Base-by-base conservation (phyloP, 306 rosid genomes). In the Vigna unguiculata region DNA sequence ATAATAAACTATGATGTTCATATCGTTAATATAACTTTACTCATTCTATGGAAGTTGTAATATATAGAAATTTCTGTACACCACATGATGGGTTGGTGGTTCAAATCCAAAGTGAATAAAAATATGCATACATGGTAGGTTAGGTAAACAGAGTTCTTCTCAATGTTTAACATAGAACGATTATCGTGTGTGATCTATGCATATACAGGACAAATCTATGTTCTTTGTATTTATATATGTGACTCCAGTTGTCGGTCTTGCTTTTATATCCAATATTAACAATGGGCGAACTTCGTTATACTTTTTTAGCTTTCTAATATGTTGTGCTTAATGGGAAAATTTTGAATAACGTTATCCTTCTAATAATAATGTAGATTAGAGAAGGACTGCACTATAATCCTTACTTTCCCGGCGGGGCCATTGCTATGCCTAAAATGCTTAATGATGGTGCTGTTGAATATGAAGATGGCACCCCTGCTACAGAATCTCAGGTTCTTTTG, bases 371-470 rank as follows among this genome's bases (percentile, higher is more conserved):
- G 80, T 82, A 92, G 98, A 95, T 95, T 52, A 90, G 98, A 71
- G 98, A 95, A 0, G 98, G 98, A 34, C 80, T 95, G 69, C 93
- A 95, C 81, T 95, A 95, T 79, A 92, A 95, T 65, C 99, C 99
- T 52, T 95, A 95, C 78, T 95, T 95, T 77, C 97, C 97, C 69
- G 97, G 99, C 0, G 99, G 97, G 19, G 99, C 98, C 48, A 95
- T 95, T 83, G 98, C 99, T n/a, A 95, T 95, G 99, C 99, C 99
- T 84, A 85, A 95, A 87, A 95, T 95, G 99, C 97, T 95, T 83
- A 90, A 81, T 52, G 97, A 95, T 72, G 99, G 99, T 43, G 97
- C 97, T 77, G 82, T 95, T 40, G 99, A 95, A 80, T 95, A 89
- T 15, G 99, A 95, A 85, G 99, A 92, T 81, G 99, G 96, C 60